Conservation (phyloP, 106 monocot species). For the Dioscorea alata region DNA sequence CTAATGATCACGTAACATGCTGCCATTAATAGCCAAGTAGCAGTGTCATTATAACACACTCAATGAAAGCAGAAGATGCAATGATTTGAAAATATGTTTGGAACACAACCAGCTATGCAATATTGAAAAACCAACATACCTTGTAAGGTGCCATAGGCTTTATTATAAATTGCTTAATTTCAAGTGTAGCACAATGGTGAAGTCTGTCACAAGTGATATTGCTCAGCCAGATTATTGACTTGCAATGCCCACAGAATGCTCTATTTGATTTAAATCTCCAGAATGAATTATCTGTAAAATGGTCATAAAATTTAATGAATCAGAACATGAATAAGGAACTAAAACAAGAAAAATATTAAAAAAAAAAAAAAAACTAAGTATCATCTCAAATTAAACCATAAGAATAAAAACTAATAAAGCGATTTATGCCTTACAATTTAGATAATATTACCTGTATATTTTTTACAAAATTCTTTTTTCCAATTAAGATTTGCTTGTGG, state of each 20-base stretch:
- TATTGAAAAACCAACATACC: constrained; percentile 13
- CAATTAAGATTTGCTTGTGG: constrained; percentile 14
- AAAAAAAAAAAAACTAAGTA: too few relatives aligned
- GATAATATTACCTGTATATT: constrained; percentile 34
- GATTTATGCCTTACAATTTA: too few relatives aligned
- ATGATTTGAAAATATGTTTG: too few relatives aligned
- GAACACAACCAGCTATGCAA: too few relatives aligned
- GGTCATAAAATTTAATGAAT: background rate
- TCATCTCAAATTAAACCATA: too few relatives aligned
- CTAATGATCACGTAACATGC: too few relatives aligned
- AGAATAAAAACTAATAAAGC: too few relatives aligned
- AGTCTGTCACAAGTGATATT: constrained; percentile 13
- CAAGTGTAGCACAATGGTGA: constrained; percentile 22
- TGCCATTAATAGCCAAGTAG: too few relatives aligned
- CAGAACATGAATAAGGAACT: too few relatives aligned
- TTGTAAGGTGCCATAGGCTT: constrained; percentile 25
- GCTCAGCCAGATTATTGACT: constrained; percentile 42
- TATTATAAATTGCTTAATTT: constrained; percentile 18
- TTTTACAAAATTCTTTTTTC: constrained; percentile 34
- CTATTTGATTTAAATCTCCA: constrained; percentile 28
- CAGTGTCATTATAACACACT: too few relatives aligned
- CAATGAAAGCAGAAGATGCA: too few relatives aligned
- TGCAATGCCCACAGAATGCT: constrained; percentile 35
- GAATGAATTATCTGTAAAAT: constrained; percentile 23
- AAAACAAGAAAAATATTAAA: too few relatives aligned